Evolutionary conservation across 2,329 filamentous ascomycete species (phyloP).

Genomic region (Microcyclospora pomicola): DNA sequence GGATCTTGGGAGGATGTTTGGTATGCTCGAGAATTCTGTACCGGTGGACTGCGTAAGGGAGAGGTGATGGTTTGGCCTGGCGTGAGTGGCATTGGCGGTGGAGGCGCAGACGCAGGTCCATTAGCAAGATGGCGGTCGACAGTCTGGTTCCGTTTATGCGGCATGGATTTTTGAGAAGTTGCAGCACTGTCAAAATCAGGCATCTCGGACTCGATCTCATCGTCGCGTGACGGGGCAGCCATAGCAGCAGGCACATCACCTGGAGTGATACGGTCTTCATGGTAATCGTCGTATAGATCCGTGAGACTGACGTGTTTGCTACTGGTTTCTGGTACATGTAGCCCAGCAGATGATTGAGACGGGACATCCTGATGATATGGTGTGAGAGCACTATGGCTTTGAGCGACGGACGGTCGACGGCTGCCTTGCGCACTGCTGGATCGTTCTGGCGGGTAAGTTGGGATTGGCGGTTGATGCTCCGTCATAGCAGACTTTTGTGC

Average conservation of each 20-base stretch:
- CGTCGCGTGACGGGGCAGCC: constrained; percentile 20
- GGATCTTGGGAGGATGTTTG: background rate
- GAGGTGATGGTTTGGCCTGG: too few species aligned
- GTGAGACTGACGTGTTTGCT: constrained; percentile 30
- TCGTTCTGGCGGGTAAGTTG: constrained; percentile 1
- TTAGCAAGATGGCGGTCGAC: constrained; percentile 13
- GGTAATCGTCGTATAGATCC: constrained; percentile 38
- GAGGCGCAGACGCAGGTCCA: background rate
- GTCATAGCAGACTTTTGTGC: background rate
- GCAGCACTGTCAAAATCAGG: constrained; percentile 45
- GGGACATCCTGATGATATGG: too few species aligned
- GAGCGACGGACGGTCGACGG: background rate
- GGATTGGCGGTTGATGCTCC: constrained; percentile 5
- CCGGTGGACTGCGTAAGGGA: too few species aligned
- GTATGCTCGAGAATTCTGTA: too few species aligned
- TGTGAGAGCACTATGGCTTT: too few species aligned
- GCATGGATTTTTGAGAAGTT: constrained; percentile 14
- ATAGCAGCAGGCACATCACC: constrained; percentile 3
- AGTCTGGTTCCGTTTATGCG: constrained; percentile 18
- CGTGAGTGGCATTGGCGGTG: constrained; percentile 2
- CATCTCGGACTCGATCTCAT: constrained; percentile 43
- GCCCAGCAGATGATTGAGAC: too few species aligned
- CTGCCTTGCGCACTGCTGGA: constrained; percentile 5
- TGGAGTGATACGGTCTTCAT: constrained; percentile 12
- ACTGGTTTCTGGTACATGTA: constrained; percentile 3